Percentiles rank a stretch among this genome's conserved stretches.
Conservation (phyloP, 495 filamentous ascomycete genomes). For the Jackrogersella minutella region DNA sequence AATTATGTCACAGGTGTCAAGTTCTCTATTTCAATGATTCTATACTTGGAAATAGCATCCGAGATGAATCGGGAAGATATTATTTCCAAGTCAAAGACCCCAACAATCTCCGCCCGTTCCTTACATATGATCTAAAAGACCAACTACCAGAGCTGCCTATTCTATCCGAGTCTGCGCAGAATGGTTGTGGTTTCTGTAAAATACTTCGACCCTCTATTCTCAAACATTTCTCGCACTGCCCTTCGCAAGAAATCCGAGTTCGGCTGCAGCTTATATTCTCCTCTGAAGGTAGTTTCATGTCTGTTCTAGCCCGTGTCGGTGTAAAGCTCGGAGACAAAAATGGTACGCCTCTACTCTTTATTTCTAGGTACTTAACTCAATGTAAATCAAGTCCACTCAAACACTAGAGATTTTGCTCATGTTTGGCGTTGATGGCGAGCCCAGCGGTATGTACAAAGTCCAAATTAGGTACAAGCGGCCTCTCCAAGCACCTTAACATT, state of each 20-base stretch:
- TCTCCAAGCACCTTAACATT: background rate
- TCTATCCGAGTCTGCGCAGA: background rate
- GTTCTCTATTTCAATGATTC: slow-evolving; percentile 9
- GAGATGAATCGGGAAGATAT: background rate
- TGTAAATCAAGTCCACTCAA: no score
- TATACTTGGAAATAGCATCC: background rate
- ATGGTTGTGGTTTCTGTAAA: background rate
- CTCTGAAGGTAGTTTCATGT: slow-evolving; percentile 8
- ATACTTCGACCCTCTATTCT: background rate
- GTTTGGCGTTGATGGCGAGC: slow-evolving; percentile 2
- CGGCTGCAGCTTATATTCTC: slow-evolving; percentile 11
- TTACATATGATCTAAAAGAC: background rate
- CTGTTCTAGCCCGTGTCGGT: slow-evolving; percentile 1
- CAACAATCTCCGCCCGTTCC: background rate
- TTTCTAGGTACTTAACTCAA: no score
- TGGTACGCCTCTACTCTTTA: background rate
- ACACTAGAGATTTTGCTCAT: background rate
- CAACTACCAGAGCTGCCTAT: background rate
- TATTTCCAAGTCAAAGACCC: background rate
- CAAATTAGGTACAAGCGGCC: background rate
- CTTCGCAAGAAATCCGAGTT: background rate
- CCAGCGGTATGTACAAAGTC: background rate
- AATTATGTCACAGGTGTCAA: background rate
- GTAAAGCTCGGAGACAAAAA: background rate
- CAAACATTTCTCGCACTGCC: background rate